phyloP scores from a whole-genome alignment of 352 stramenopile genomes.

The Globisporangium cederbergense region DNA sequence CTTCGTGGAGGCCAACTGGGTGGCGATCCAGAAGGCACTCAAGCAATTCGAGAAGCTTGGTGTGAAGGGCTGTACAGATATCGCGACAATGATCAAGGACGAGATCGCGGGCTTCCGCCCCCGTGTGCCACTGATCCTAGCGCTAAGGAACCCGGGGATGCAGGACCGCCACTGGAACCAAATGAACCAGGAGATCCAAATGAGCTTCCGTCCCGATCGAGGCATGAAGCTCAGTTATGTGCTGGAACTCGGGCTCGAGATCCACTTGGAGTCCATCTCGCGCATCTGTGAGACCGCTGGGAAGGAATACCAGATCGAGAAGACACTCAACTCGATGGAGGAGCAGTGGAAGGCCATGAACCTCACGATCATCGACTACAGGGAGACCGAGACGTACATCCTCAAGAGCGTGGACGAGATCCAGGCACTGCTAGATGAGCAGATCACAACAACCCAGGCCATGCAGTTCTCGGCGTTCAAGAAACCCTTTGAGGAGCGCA shows the following conservation, averaged over 20 bases:
- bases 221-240: slow-evolving; percentile 82
- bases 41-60: slow-evolving; percentile 93
- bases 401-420: slow-evolving; percentile 94
- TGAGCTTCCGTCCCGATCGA: slow-evolving; percentile 82
- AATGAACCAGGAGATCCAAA: slow-evolving; percentile 87
- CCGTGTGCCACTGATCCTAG: slow-evolving; percentile 87
- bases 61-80: slow-evolving; percentile 79
- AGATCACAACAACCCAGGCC: slow-evolving; percentile 94
- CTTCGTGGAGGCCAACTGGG: slow-evolving; percentile 81
- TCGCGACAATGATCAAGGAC: slow-evolving; percentile 87
- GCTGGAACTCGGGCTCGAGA: slow-evolving; percentile 80
- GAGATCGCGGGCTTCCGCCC: slow-evolving; percentile 89
- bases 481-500: slow-evolving; percentile 92
- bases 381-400: slow-evolving; percentile 92
- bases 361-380: slow-evolving; percentile 86
- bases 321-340: slow-evolving; percentile 91
- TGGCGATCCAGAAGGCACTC: slow-evolving; percentile 85
- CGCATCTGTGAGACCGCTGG: slow-evolving; percentile 91
- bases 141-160: slow-evolving; percentile 92
- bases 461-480: slow-evolving; percentile 97
- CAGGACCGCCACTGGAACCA: slow-evolving; percentile 91
- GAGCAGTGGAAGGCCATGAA: slow-evolving; percentile 85
- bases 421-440: slow-evolving; percentile 91
- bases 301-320: slow-evolving; percentile 95
- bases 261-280: slow-evolving; percentile 86